These are phyloP conservation scores for Lipomyces yamanashiensis DNA, from an alignment of 805 yeast species.

Conservation along the genomic window DNA sequence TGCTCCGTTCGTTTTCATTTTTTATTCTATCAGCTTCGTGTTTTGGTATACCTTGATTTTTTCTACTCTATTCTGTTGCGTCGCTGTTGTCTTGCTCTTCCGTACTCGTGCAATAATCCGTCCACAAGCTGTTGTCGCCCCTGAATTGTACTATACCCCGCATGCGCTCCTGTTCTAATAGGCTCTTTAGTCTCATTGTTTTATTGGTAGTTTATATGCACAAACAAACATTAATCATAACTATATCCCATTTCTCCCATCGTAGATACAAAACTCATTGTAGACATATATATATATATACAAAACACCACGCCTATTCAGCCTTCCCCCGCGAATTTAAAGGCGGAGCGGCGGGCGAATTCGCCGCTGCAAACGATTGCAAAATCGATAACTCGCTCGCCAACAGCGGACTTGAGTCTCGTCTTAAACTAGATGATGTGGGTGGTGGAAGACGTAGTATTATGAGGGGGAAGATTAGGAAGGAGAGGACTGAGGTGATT, in stretches of 20 bases:
- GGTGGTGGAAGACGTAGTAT: not conserved
- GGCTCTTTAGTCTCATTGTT: too few relatives aligned
- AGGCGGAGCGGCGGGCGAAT: too few relatives aligned
- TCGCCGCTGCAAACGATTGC: not conserved
- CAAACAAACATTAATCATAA: not conserved
- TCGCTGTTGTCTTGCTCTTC: too few relatives aligned
- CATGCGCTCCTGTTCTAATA: too few relatives aligned
- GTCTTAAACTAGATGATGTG: not conserved
- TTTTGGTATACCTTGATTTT: too few relatives aligned
- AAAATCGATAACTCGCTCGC: not conserved
- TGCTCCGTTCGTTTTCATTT: not conserved
- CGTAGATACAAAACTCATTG: not conserved
- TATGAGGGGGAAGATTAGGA: slow-evolving; percentile 10
- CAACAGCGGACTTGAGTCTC: slow-evolving; percentile 6
- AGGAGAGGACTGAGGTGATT: not conserved
- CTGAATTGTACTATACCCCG: too few relatives aligned
- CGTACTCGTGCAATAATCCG: too few relatives aligned
- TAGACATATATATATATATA: not conserved
- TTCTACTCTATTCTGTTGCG: too few relatives aligned
- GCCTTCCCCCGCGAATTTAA: not conserved
- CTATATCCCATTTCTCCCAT: too few relatives aligned
- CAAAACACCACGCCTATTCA: not conserved
- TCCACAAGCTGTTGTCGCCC: too few relatives aligned
- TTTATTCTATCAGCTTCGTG: too few relatives aligned
- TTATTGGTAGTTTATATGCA: too few relatives aligned